phyloP scores from a whole-genome alignment of 164 flowering plant genomes.

The Kingdonia uniflora region DNA sequence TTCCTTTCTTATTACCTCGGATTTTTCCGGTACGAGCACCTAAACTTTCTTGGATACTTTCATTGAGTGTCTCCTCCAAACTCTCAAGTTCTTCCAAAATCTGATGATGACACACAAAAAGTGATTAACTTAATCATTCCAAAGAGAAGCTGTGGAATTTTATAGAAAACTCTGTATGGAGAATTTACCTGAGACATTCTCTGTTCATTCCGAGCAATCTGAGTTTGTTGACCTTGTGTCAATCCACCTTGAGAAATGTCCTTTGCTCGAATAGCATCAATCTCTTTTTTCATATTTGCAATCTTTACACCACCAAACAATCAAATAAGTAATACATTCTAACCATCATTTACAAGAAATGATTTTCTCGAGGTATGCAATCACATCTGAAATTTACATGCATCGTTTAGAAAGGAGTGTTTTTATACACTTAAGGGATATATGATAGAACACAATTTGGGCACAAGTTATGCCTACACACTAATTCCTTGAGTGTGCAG shows the following conservation, averaged over 20 bases:
- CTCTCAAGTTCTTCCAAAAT: constrained; percentile 91
- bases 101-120: constrained; percentile 25
- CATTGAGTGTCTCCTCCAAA: constrained; percentile 94
- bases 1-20: constrained; percentile 40
- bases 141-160: not conserved
- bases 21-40: constrained; percentile 67
- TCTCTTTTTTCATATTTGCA: constrained; percentile 96
- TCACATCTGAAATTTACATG: too few relatives aligned
- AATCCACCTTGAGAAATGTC: constrained; percentile 97
- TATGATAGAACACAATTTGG: too few relatives aligned
- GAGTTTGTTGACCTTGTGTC: constrained; percentile 99
- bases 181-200: constrained; percentile 72
- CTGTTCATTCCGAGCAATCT: constrained; percentile 96
- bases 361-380: too few relatives aligned
- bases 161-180: not conserved
- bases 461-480: too few relatives aligned
- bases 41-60: constrained; percentile 87
- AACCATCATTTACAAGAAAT: too few relatives aligned
- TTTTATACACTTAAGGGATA: too few relatives aligned
- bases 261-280: constrained; percentile 86
- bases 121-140: not conserved
- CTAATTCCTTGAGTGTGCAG: too few relatives aligned
- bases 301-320: constrained; percentile 39
- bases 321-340: too few relatives aligned
- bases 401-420: too few relatives aligned